Evolutionary conservation across 176 grass and related monocot species (phyloP).

Genomic region (Chrysopogon serrulatus): DNA sequence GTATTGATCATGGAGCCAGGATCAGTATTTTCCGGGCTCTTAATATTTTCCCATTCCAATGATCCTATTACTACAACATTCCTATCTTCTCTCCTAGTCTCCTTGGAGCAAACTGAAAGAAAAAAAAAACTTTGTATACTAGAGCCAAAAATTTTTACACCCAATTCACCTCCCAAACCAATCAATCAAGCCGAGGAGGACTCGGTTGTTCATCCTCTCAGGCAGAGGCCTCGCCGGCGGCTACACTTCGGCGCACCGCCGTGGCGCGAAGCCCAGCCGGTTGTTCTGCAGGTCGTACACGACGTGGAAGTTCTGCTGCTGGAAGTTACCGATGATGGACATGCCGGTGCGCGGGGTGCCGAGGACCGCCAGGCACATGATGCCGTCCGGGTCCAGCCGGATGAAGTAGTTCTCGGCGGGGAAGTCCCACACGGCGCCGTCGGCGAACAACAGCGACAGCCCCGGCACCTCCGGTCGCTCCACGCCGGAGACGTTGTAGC

Average conservation of each 20-base stretch:
- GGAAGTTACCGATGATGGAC: slow-evolving; percentile 89
- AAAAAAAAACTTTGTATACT: not conserved
- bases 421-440: slow-evolving; percentile 86
- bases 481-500: slow-evolving; percentile 84
- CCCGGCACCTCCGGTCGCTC: slow-evolving; percentile 65
- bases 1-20: not conserved
- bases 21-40: not conserved
- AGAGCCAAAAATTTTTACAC: slow-evolving; percentile 21
- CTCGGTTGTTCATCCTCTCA: not conserved
- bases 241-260: slow-evolving; percentile 72
- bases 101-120: not conserved
- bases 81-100: slow-evolving; percentile 20
- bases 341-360: slow-evolving; percentile 53
- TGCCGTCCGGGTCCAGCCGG: slow-evolving; percentile 51
- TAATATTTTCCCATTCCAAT: not conserved
- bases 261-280: slow-evolving; percentile 75
- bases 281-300: slow-evolving; percentile 65
- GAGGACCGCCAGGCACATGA: slow-evolving; percentile 79
- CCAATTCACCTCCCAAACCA: not conserved
- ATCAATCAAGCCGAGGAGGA: slow-evolving; percentile 20
- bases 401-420: slow-evolving; percentile 94
- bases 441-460: slow-evolving; percentile 54
- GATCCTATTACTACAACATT: not conserved
- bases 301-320: slow-evolving; percentile 96
- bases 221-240: not conserved